Conservation (phyloP, 129 eudicot genomes). For the Ambrosia trifida region DNA sequence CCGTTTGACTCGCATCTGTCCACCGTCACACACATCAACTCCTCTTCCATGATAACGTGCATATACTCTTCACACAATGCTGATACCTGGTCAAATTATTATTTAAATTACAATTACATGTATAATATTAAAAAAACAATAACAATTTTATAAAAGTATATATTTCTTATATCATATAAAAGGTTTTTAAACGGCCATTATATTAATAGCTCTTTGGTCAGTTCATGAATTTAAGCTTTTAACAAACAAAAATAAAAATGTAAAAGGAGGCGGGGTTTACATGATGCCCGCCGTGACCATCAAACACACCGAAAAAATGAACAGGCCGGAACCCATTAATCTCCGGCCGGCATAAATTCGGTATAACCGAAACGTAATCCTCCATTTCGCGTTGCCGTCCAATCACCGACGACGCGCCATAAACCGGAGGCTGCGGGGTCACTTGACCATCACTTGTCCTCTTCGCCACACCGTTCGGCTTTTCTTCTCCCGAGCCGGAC, state of each 20-base stretch:
- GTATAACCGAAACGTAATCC: slow-evolving; percentile 30
- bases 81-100: slow-evolving; percentile 41
- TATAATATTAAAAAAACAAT: no score
- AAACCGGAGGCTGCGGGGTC: slow-evolving; percentile 24
- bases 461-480: background rate
- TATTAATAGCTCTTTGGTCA: no score
- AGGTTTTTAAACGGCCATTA: no score
- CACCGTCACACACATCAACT: slow-evolving; percentile 36
- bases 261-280: slow-evolving; percentile 24
- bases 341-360: slow-evolving; percentile 42
- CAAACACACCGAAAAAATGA: slow-evolving; percentile 53
- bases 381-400: slow-evolving; percentile 47
- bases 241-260: background rate
- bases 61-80: slow-evolving; percentile 44
- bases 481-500: background rate
- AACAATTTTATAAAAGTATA: no score
- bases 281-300: slow-evolving; percentile 59
- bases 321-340: slow-evolving; percentile 32
- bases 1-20: background rate
- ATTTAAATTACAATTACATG: background rate
- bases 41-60: slow-evolving; percentile 47
- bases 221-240: no score
- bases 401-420: slow-evolving; percentile 36
- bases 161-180: no score
- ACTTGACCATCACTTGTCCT: background rate